phyloP scores from a whole-genome alignment of 2,329 filamentous ascomycete genomes.

The Zarea fungicola region DNA sequence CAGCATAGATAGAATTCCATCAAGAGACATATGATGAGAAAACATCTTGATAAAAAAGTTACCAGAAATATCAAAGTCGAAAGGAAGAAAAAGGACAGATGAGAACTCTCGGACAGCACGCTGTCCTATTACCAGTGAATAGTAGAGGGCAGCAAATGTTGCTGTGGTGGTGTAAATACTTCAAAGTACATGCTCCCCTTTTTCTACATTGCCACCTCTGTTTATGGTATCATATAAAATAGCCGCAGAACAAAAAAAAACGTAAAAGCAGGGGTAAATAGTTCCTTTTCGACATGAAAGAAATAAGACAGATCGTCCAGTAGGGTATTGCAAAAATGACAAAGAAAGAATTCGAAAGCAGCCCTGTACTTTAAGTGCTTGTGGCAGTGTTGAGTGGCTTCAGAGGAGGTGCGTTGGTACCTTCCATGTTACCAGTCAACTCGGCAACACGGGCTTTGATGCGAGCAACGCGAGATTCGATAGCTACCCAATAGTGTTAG shows the following conservation, averaged over 20 bases:
- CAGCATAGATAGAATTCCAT: not conserved
- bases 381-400: not conserved
- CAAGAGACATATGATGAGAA: not conserved
- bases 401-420: constrained; percentile 31
- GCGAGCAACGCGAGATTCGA: constrained; percentile 91
- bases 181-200: not conserved
- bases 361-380: not conserved
- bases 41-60: not conserved
- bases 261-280: constrained; percentile 12
- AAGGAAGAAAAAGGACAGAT: not conserved
- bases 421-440: constrained; percentile 79
- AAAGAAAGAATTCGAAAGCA: not conserved
- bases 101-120: not conserved
- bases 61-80: not conserved
- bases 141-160: too few species aligned
- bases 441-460: constrained; percentile 98
- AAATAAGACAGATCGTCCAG: not conserved
- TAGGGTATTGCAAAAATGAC: constrained; percentile 10
- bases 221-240: constrained; percentile 24
- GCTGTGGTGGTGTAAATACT: not conserved
- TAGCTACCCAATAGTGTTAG: constrained; percentile 54
- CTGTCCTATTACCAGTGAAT: constrained; percentile 7
- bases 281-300: constrained; percentile 1
- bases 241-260: constrained; percentile 12
- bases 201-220: constrained; percentile 5